A percentile compares a stretch with the other conserved stretches of the same genome.
Conservation (phyloP, 345 rosid species). For the Theobroma cacao region DNA sequence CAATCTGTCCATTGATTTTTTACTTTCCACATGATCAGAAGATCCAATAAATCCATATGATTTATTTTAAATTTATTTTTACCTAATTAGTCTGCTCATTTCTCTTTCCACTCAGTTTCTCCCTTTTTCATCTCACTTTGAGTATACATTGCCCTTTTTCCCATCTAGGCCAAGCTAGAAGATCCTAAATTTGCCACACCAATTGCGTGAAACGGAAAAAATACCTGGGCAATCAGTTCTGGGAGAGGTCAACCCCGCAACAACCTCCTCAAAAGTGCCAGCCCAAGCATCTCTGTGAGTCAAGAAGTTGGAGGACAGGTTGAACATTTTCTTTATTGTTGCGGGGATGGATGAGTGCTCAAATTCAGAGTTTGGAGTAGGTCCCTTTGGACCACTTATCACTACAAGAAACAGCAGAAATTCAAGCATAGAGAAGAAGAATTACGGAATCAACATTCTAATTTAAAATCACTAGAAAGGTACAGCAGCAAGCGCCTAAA, state of each 20-base stretch:
- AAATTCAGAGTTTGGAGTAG: constrained; percentile 69
- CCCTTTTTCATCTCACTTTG: too few relatives aligned
- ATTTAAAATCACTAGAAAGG: not conserved
- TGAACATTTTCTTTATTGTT: constrained; percentile 88
- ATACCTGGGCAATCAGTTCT: constrained; percentile 91
- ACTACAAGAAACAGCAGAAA: constrained; percentile 44
- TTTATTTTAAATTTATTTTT: too few relatives aligned
- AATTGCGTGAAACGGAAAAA: not conserved
- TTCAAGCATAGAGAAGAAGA: not conserved
- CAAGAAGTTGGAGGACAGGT: constrained; percentile 77
- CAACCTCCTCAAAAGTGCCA: constrained; percentile 77
- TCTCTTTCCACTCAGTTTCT: too few relatives aligned
- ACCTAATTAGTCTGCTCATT: too few relatives aligned
- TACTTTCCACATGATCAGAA: too few relatives aligned
- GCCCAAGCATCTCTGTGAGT: constrained; percentile 99
- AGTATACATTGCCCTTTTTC: not conserved
- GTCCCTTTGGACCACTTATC: constrained; percentile 64
- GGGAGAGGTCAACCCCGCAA: constrained; percentile 61
- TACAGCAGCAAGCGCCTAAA: not conserved
- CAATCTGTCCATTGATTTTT: too few relatives aligned
- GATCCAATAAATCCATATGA: too few relatives aligned
- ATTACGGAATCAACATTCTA: not conserved
- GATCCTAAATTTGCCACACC: not conserved
- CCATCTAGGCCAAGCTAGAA: not conserved
- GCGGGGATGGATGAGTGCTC: constrained; percentile 98